Percentiles rank a stretch among this genome's conserved stretches.
Conservation (phyloP, 148 eudicot genomes). For the Rhododendron mucronatum region DNA sequence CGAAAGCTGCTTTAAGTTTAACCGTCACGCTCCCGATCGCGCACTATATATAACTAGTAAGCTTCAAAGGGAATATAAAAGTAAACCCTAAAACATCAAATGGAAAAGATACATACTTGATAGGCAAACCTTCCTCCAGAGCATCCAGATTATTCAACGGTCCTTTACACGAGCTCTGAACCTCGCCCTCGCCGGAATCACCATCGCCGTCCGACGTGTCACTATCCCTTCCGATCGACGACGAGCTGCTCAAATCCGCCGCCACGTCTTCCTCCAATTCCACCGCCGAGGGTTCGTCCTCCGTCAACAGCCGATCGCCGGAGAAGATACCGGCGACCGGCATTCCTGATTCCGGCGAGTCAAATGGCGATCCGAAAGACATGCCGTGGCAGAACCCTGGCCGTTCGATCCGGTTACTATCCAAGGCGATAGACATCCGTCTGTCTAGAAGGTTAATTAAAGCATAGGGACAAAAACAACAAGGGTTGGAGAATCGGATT, state of each 20-base stretch:
- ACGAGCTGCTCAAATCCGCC: constrained; percentile 27
- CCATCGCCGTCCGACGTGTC: constrained; percentile 32
- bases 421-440: constrained; percentile 39
- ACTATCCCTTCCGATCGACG: constrained; percentile 59
- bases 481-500: not conserved
- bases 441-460: not conserved
- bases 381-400: constrained; percentile 18
- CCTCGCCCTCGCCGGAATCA: constrained; percentile 39
- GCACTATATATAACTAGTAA: too few relatives aligned
- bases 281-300: not conserved
- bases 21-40: too few relatives aligned
- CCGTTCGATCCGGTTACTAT: constrained; percentile 28
- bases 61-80: not conserved
- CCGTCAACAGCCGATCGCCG: constrained; percentile 21
- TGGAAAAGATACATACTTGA: constrained; percentile 31
- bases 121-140: constrained; percentile 47
- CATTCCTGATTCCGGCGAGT: constrained; percentile 15
- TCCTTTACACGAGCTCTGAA: constrained; percentile 46
- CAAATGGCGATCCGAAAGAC: constrained; percentile 18
- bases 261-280: constrained; percentile 12
- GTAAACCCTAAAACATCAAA: not conserved
- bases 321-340: not conserved
- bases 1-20: too few relatives aligned
- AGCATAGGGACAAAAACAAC: not conserved
- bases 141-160: constrained; percentile 38